Percentiles rank a stretch among this genome's conserved stretches.
phyloP scores from a whole-genome alignment of 352 stramenopile genomes.

The Phytophthora constricta region DNA sequence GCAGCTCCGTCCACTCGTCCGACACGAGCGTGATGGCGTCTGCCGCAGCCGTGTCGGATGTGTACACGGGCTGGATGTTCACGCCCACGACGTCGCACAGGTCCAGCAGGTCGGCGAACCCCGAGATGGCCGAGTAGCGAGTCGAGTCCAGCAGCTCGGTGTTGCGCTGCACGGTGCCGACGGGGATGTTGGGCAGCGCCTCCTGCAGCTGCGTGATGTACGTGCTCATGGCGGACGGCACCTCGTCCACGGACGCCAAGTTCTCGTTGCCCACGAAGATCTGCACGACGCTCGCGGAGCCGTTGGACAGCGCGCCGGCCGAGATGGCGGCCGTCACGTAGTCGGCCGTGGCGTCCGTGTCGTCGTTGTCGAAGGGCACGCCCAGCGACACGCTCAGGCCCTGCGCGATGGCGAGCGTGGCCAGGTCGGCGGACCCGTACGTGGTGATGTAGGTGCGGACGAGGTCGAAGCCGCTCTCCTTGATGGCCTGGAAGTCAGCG shows the following conservation, averaged over 20 bases:
- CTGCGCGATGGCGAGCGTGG: conserved; percentile 45
- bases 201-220: conserved; percentile 52
- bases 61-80: conserved; percentile 80
- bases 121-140: conserved; percentile 40
- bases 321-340: conserved; percentile 47
- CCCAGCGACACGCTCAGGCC: conserved; percentile 58
- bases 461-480: conserved; percentile 46
- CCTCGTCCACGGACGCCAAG: conserved; percentile 36
- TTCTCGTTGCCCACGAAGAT: conserved; percentile 77
- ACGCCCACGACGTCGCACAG: conserved; percentile 69
- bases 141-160: conserved; percentile 55
- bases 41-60: conserved; percentile 28
- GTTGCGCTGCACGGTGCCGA: conserved; percentile 61
- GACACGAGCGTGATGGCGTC: conserved; percentile 54
- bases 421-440: conserved; percentile 46
- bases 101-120: conserved; percentile 48
- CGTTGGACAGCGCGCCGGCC: conserved; percentile 37
- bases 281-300: conserved; percentile 43
- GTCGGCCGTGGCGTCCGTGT: conserved; percentile 35
- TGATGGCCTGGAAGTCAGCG: conserved; percentile 53
- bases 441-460: conserved; percentile 64
- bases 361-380: conserved; percentile 50
- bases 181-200: conserved; percentile 33
- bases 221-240: conserved; percentile 47
- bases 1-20: conserved; percentile 50